A percentile compares a stretch with the other conserved stretches of the same genome.
Conservation (phyloP, 2,329 filamentous ascomycete species). For the Neonectria ditissima region DNA sequence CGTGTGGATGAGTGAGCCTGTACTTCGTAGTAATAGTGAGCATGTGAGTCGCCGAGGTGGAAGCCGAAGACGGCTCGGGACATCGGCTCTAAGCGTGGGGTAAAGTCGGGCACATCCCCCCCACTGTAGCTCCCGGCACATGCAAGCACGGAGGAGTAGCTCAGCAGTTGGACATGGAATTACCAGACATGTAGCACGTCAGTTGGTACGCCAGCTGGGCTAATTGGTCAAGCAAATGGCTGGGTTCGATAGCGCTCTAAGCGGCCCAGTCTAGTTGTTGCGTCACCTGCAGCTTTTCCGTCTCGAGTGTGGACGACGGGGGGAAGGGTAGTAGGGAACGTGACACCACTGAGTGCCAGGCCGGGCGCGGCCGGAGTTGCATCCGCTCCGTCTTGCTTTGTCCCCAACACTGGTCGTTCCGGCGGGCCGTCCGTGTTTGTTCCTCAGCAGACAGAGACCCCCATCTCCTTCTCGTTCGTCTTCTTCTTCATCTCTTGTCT, state of each 20-base stretch:
- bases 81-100: conserved; percentile 45
- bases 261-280: conserved; percentile 9
- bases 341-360: conserved; percentile 30
- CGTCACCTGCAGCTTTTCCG: conserved; percentile 20
- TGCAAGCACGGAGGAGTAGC: neutral
- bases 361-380: conserved; percentile 34
- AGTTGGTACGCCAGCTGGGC: neutral
- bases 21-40: conserved; percentile 7
- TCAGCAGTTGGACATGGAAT: neutral
- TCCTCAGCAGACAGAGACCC: too few species aligned
- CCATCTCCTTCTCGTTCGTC: too few species aligned
- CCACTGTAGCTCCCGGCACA: conserved; percentile 19
- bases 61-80: conserved; percentile 44
- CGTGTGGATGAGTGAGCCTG: neutral
- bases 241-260: conserved; percentile 10
- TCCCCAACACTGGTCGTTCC: conserved; percentile 17
- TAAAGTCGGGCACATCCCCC: too few species aligned
- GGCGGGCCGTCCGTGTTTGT: too few species aligned
- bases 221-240: neutral
- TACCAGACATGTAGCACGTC: neutral
- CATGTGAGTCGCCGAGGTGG: conserved; percentile 38
- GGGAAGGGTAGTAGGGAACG: too few species aligned
- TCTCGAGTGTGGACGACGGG: conserved; percentile 6
- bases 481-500: conserved; percentile 3
- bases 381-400: conserved; percentile 21